A percentile compares a stretch with the other conserved stretches of the same genome.
These are phyloP conservation scores for Phyllosticta citriasiana DNA, from an alignment of 2,329 filamentous ascomycete genomes.

Conservation along the genomic window DNA sequence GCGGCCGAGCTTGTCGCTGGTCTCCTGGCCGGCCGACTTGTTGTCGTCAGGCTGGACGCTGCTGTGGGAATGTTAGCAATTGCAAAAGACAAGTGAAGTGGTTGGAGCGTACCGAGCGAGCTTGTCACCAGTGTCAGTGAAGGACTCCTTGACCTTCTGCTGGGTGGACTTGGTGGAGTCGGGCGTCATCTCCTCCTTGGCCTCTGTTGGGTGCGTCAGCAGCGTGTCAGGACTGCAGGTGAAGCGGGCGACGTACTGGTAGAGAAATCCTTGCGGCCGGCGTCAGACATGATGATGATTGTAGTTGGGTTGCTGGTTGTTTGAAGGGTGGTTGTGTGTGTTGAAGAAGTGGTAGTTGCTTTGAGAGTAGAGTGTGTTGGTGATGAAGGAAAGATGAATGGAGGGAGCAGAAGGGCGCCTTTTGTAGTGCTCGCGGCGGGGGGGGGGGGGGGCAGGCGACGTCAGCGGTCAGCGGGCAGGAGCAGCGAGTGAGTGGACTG, in stretches of 20 bases:
- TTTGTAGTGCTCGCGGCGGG: not conserved
- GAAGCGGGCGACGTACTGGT: slow-evolving; percentile 28
- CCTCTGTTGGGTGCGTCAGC: slow-evolving; percentile 34
- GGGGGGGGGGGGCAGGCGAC: not conserved
- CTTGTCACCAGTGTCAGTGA: slow-evolving; percentile 49
- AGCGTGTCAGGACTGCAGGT: not conserved
- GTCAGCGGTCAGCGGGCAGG: slow-evolving; percentile 1
- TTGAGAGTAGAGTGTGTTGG: slow-evolving; percentile 6
- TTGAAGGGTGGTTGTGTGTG: slow-evolving; percentile 13
- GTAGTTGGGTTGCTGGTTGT: slow-evolving; percentile 19
- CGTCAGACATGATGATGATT: slow-evolving; percentile 49
- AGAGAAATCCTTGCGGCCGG: slow-evolving; percentile 51
- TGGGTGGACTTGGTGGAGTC: slow-evolving; percentile 52
- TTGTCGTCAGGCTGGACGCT: slow-evolving; percentile 41
- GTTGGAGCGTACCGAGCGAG: slow-evolving; percentile 34
- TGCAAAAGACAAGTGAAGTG: not conserved
- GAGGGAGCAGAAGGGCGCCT: not conserved
- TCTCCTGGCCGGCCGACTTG: slow-evolving; percentile 46
- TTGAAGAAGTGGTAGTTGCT: not conserved
- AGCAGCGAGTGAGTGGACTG: not conserved
- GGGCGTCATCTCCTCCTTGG: slow-evolving; percentile 47
- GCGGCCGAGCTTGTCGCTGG: slow-evolving; percentile 30
- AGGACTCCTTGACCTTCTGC: slow-evolving; percentile 47
- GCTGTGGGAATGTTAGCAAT: slow-evolving; percentile 22
- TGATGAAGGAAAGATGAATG: not conserved